These are phyloP conservation scores for Suillus americanus DNA, from an alignment of 768 basidiomycete species.

Conservation along the genomic window DNA sequence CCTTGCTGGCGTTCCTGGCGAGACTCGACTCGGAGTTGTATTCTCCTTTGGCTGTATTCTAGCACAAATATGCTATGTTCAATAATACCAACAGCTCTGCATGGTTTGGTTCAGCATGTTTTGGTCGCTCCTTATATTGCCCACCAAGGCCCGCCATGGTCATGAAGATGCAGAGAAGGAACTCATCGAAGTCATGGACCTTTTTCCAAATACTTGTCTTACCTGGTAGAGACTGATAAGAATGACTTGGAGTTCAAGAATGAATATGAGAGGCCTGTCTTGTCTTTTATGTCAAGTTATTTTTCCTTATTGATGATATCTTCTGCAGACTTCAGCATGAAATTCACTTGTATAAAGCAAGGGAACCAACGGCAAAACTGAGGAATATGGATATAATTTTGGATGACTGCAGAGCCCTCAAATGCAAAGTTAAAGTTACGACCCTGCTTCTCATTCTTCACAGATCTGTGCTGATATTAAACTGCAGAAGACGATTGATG, in stretches of 20 bases:
- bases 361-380: background rate
- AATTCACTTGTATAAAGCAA: background rate
- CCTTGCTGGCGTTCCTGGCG: background rate
- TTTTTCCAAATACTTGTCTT: background rate
- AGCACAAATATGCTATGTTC: background rate
- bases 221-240: background rate
- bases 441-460: background rate
- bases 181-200: background rate
- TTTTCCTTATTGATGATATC: too few species aligned
- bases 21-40: background rate
- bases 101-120: background rate
- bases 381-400: background rate
- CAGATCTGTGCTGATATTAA: background rate
- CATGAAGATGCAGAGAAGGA: slow-evolving; percentile 1
- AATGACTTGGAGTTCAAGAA: background rate
- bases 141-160: background rate
- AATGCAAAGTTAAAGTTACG: background rate
- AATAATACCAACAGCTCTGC: background rate
- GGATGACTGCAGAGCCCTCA: slow-evolving; percentile 2
- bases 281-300: too few species aligned
- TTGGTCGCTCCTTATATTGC: background rate
- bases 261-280: background rate
- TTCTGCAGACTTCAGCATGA: background rate
- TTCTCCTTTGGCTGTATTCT: background rate
- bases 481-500: background rate